Conservation (phyloP, 2,329 filamentous ascomycete species). For the Tolypocladium paradoxum region DNA sequence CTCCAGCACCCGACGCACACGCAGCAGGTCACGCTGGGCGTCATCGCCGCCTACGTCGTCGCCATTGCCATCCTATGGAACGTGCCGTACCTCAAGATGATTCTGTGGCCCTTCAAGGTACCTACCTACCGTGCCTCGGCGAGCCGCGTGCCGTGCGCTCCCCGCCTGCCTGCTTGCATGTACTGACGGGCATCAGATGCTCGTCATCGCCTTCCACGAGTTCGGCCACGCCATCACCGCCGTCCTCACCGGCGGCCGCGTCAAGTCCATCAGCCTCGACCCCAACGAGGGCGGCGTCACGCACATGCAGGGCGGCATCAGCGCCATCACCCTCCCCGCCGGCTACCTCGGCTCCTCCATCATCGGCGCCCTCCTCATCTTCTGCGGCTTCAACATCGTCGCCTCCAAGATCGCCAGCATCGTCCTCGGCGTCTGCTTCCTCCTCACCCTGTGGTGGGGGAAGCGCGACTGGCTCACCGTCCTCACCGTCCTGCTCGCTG, state of each 20-base stretch:
- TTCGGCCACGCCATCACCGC: conserved; percentile 67
- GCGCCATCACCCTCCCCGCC: conserved; percentile 61
- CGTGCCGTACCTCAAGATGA: conserved; percentile 62
- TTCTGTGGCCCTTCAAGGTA: conserved; percentile 75
- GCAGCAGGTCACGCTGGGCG: conserved; percentile 58
- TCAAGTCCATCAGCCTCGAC: conserved; percentile 65
- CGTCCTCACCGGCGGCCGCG: conserved; percentile 59
- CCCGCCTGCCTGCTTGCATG: neutral
- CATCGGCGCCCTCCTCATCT: conserved; percentile 67
- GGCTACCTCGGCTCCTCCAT: conserved; percentile 69
- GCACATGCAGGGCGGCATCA: conserved; percentile 62
- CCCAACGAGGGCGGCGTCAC: conserved; percentile 73
- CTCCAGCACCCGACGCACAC: conserved; percentile 52
- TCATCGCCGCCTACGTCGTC: conserved; percentile 63
- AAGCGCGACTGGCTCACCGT: conserved; percentile 70
- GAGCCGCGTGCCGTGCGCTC: neutral
- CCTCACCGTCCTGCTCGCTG: conserved; percentile 55
- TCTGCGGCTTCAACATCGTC: conserved; percentile 73
- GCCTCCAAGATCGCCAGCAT: conserved; percentile 72
- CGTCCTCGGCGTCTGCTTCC: conserved; percentile 60
- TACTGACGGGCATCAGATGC: conserved; percentile 42
- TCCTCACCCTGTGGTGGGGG: conserved; percentile 76
- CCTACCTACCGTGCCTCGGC: conserved; percentile 2
- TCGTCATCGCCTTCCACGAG: conserved; percentile 76
- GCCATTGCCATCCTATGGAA: conserved; percentile 72